phyloP scores from a whole-genome alignment of 2,329 filamentous ascomycete species.

The Alternaria viburni region DNA sequence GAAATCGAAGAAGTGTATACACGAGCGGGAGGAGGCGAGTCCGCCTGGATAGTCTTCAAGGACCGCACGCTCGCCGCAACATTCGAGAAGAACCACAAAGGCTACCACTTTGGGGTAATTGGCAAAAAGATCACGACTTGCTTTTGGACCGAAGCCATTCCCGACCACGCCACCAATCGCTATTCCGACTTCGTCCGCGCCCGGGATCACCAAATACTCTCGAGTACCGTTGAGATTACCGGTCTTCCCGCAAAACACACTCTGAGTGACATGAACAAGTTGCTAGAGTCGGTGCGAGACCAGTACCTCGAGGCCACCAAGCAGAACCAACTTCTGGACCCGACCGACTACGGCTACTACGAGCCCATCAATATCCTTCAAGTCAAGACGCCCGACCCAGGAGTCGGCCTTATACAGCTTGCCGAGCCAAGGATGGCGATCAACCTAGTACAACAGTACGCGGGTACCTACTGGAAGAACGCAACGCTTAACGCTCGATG shows the following conservation, averaged over 20 bases:
- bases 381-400: not conserved
- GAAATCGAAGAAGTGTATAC: not conserved
- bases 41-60: not conserved
- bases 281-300: not conserved
- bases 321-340: rapidly evolving
- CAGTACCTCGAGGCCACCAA: not conserved
- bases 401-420: not conserved
- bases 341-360: not conserved
- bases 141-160: not conserved
- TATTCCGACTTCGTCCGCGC: not conserved
- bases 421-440: not conserved
- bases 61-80: not conserved
- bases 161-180: not conserved
- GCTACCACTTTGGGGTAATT: not conserved
- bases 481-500: not conserved
- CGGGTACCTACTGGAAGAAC: not conserved
- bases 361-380: not conserved
- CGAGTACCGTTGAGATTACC: not conserved
- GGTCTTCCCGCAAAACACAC: not conserved
- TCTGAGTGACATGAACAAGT: not conserved
- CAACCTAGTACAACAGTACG: not conserved
- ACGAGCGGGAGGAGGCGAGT: not conserved
- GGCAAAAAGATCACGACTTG: not conserved
- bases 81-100: not conserved
- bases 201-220: not conserved